A percentile compares a stretch with the other conserved stretches of the same genome.
These are phyloP conservation scores for Neurospora hispaniola DNA, from an alignment of 495 filamentous ascomycete species.

Conservation along the genomic window DNA sequence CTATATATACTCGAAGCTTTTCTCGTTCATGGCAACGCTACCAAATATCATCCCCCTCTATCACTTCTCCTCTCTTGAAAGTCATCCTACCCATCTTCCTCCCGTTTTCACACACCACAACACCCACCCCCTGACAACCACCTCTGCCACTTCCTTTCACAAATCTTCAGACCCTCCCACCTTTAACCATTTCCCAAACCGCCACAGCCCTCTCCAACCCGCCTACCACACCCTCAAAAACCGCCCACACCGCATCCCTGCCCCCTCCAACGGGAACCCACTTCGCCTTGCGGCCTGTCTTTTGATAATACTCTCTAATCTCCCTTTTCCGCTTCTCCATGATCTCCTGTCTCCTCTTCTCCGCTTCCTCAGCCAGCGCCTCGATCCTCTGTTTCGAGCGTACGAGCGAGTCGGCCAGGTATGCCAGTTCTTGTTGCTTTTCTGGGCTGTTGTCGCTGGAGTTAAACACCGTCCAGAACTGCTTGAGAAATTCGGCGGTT, in stretches of 20 bases:
- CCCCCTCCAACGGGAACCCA: conserved; percentile 64
- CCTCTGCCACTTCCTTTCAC: too few relatives aligned
- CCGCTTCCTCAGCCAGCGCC: conserved; percentile 69
- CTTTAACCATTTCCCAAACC: conserved; percentile 42
- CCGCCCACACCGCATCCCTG: conserved; percentile 57
- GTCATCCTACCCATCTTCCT: background rate
- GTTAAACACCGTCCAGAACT: conserved; percentile 86
- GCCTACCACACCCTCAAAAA: conserved; percentile 59
- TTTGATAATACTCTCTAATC: conserved; percentile 52
- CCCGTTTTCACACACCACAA: background rate
- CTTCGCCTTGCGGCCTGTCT: conserved; percentile 58
- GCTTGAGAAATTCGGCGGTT: conserved; percentile 85
- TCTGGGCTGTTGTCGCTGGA: conserved; percentile 42
- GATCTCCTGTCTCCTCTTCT: conserved; percentile 53
- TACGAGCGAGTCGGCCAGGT: conserved; percentile 65
- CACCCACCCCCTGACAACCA: background rate
- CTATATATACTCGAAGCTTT: background rate
- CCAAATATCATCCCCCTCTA: background rate
- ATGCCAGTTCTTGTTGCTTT: conserved; percentile 56
- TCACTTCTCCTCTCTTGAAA: background rate
- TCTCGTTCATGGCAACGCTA: background rate
- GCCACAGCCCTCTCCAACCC: conserved; percentile 53
- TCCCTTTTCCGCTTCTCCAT: conserved; percentile 57
- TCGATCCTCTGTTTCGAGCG: conserved; percentile 70
- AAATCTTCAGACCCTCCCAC: background rate